These are phyloP conservation scores for Mycena epipterygia DNA, from an alignment of 768 basidiomycete genomes.

Conservation along the genomic window DNA sequence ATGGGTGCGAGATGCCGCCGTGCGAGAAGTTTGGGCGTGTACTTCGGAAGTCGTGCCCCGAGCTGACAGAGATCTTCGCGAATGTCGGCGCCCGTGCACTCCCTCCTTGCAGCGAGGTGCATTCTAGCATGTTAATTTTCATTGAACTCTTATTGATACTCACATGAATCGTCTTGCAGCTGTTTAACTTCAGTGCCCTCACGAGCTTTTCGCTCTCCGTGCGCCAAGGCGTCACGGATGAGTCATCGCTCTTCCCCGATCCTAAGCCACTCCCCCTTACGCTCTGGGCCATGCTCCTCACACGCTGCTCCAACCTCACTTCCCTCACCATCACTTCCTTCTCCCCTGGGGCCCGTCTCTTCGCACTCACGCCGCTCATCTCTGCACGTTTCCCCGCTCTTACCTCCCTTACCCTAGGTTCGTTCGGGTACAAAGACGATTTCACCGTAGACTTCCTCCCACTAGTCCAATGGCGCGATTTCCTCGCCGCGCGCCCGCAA, in stretches of 20 bases:
- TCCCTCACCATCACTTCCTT: constrained; percentile 65
- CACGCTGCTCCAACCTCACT: constrained; percentile 61
- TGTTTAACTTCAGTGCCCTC: constrained; percentile 60
- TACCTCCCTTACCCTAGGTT: constrained; percentile 66
- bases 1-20: constrained; percentile 62
- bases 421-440: constrained; percentile 64
- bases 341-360: too few relatives aligned
- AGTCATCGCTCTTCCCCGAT: constrained; percentile 55
- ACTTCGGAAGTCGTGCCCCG: constrained; percentile 57
- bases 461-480: too few relatives aligned
- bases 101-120: constrained; percentile 49
- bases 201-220: constrained; percentile 62
- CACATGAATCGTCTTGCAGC: constrained; percentile 34
- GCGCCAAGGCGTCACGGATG: constrained; percentile 59
- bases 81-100: constrained; percentile 57
- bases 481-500: constrained; percentile 53
- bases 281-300: constrained; percentile 64
- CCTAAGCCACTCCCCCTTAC: constrained; percentile 54
- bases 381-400: too few relatives aligned
- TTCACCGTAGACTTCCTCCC: constrained; percentile 50
- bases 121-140: too few relatives aligned
- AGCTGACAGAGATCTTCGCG: constrained; percentile 58
- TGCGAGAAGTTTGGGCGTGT: constrained; percentile 58
- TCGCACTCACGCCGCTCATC: constrained; percentile 56
- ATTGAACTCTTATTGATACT: neutral